Evolutionary conservation across 192 early-diverging fungal species (phyloP), one percentile per base, ranked within the genome.

Genomic region (Podila verticillata): DNA sequence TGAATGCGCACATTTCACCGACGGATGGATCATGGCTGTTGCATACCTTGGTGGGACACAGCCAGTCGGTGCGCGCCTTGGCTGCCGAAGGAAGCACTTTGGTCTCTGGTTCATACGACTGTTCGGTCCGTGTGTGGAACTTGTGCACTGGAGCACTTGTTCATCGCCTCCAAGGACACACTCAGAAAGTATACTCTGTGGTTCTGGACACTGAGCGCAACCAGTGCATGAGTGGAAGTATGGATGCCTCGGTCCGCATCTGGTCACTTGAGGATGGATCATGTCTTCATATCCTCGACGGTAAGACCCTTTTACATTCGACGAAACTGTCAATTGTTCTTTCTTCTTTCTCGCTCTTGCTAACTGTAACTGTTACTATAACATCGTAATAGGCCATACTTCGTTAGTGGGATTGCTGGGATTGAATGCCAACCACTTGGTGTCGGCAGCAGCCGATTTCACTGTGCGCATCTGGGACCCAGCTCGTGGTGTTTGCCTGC

Each of bases 321-420:
- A 7, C 8, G 29, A 24, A 20, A 9, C 24, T 51, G 28, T 31
- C 26, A 35, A n/a, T 65, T 58, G 39, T 17, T 32, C 56, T 28
- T 58, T 10, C 62, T 49, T 31, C 19, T 4, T 0, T 56, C 26
- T 63, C 30, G 1, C 7, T 28, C 29, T 31, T 70, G n/a, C 48
- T 62, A 30, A 24, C 29, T n/a, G 22, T 54, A 44, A 3, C 61
- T 7, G 20, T n/a, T 24, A 32, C 22, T 54, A 24, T 15, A 44
- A 44, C n/a, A n/a, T n/a, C n/a, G n/a, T n/a, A 44, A 44, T 75
- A 93, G 97, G 97, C 0, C 98, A 99, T 68, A 88, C 91, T 26
- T 95, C 93, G n/a, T 87, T 99, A 2, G 98, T 99, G 7, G 98
- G 98, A 0, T 85, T 99, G 31, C 81, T 99, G 34, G 95, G 95